These are phyloP conservation scores for Penicillium sumatraense DNA, from an alignment of 2,329 filamentous ascomycete genomes.

Conservation along the genomic window DNA sequence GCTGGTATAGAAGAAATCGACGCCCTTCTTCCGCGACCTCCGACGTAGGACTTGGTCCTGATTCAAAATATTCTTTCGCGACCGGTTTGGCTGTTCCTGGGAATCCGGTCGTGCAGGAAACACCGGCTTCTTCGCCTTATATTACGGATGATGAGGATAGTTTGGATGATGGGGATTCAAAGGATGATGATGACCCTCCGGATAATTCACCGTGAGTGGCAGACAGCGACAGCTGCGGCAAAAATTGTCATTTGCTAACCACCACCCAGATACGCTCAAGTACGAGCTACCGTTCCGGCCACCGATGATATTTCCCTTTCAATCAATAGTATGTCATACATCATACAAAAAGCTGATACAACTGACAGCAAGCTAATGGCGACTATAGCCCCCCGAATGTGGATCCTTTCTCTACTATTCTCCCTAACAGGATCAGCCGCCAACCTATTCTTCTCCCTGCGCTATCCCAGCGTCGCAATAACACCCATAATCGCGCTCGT, in stretches of 20 bases:
- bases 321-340: constrained; percentile 70
- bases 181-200: constrained; percentile 41
- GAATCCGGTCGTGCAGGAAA: constrained; percentile 29
- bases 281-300: constrained; percentile 77
- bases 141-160: constrained; percentile 26
- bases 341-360: too few relatives aligned
- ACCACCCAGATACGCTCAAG: constrained; percentile 72
- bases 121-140: constrained; percentile 26
- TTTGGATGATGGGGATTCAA: constrained; percentile 32
- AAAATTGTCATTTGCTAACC: too few relatives aligned
- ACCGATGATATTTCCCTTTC: constrained; percentile 77
- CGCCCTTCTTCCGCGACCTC: constrained; percentile 34
- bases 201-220: constrained; percentile 38
- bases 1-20: constrained; percentile 18
- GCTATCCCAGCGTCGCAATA: constrained; percentile 89
- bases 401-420: constrained; percentile 78
- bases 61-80: constrained; percentile 39
- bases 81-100: constrained; percentile 30
- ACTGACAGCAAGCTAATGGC: too few relatives aligned
- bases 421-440: constrained; percentile 71
- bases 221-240: too few relatives aligned
- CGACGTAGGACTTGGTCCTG: constrained; percentile 37
- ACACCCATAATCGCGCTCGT: constrained; percentile 72
- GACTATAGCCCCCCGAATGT: constrained; percentile 79
- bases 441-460: constrained; percentile 78